Percentiles rank a stretch among this genome's conserved stretches.
phyloP scores from a whole-genome alignment of 495 filamentous ascomycete genomes.

The Glonium stellatum region DNA sequence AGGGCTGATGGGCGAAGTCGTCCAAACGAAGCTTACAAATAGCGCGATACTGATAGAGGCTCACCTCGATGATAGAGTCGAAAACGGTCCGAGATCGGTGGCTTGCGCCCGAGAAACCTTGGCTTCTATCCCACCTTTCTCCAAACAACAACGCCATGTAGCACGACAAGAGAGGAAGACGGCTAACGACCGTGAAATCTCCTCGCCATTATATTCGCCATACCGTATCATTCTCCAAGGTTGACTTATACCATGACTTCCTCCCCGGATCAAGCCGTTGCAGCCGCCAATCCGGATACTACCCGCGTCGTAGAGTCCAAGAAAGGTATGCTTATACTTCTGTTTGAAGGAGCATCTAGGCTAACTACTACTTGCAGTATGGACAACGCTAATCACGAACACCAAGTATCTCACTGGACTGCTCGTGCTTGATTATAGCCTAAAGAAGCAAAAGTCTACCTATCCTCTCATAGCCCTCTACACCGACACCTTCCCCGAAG shows the following conservation, averaged over 20 bases:
- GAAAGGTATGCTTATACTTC: slow-evolving; percentile 26
- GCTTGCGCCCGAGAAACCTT: background rate
- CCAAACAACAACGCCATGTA: slow-evolving; percentile 1
- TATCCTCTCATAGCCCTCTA: slow-evolving; percentile 75
- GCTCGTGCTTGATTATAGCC: slow-evolving; percentile 62
- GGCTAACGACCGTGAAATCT: background rate
- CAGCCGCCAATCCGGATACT: slow-evolving; percentile 19
- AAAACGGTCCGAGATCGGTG: background rate
- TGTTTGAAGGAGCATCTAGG: background rate
- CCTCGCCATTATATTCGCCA: background rate
- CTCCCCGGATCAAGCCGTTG: slow-evolving; percentile 2
- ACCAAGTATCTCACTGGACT: slow-evolving; percentile 66
- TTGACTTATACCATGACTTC: background rate
- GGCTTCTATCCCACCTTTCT: background rate
- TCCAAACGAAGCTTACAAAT: background rate
- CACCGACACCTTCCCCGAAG: slow-evolving; percentile 58
- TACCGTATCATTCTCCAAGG: background rate
- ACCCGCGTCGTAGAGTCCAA: slow-evolving; percentile 25
- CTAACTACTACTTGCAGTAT: slow-evolving; percentile 43
- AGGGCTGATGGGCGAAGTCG: background rate
- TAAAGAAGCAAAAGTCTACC: slow-evolving; percentile 49
- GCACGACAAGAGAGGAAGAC: background rate
- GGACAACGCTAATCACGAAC: slow-evolving; percentile 76
- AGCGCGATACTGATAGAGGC: background rate
- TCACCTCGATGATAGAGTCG: background rate